phyloP scores from a whole-genome alignment of 306 rosid genomes.

The Parietaria judaica region DNA sequence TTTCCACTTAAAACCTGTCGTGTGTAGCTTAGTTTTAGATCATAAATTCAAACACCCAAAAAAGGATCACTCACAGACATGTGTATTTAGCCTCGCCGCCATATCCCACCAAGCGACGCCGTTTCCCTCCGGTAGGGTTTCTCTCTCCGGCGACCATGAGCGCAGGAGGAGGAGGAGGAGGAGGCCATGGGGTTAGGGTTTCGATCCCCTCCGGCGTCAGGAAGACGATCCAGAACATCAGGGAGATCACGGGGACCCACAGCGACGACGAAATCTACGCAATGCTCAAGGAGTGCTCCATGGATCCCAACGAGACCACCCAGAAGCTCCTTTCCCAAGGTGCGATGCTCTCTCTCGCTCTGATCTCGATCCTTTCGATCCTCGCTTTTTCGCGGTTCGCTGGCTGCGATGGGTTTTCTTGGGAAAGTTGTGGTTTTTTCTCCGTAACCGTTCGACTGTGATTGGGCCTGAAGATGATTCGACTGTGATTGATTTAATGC shows the following conservation, averaged over 20 bases:
- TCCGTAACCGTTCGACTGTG: no score
- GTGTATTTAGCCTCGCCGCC: background rate
- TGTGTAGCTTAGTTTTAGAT: constrained; percentile 22
- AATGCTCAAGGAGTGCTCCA: constrained; percentile 90
- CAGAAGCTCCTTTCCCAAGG: constrained; percentile 95
- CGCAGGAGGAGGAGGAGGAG: constrained; percentile 32
- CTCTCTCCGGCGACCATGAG: constrained; percentile 11
- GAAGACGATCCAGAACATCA: constrained; percentile 72
- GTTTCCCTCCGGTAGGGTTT: background rate
- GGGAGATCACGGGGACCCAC: constrained; percentile 81
- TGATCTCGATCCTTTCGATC: constrained; percentile 37
- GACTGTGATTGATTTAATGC: no score
- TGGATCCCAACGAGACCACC: constrained; percentile 96
- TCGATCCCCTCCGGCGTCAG: constrained; percentile 62
- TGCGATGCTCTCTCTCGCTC: constrained; percentile 25
- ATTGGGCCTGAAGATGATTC: no score
- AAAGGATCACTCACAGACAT: constrained; percentile 2
- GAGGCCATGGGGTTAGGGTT: constrained; percentile 69
- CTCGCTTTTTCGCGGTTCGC: background rate
- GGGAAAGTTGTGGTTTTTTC: no score
- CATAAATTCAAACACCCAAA: constrained; percentile 27
- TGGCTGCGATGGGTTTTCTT: no score
- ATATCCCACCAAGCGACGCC: background rate
- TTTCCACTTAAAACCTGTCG: background rate
- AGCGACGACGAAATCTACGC: constrained; percentile 85